A percentile compares a stretch with the other conserved stretches of the same genome.
Evolutionary conservation across 345 rosid species (phyloP).

Genomic region (Eucalyptus leucophloia): DNA sequence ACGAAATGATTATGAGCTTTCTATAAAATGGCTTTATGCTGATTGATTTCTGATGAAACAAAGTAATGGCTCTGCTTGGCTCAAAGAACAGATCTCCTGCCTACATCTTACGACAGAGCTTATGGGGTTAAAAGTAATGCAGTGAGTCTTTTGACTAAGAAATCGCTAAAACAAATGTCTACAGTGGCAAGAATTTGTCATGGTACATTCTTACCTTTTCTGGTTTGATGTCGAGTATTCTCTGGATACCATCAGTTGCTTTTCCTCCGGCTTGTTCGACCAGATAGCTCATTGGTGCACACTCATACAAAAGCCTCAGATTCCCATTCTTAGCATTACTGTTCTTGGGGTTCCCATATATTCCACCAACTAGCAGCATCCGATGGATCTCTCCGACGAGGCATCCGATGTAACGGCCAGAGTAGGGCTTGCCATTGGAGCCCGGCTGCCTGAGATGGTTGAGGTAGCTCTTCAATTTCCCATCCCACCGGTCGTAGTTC

Average conservation of each 20-base stretch:
- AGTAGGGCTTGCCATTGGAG: slow-evolving; percentile 16
- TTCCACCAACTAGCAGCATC: slow-evolving; percentile 18
- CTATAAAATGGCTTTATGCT: background rate
- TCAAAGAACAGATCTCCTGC: background rate
- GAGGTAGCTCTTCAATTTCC: slow-evolving; percentile 16
- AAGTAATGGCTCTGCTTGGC: background rate
- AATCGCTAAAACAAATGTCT: background rate
- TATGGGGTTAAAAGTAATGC: background rate
- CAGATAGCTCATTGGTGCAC: slow-evolving; percentile 25
- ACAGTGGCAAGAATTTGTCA: background rate
- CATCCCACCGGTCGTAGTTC: slow-evolving; percentile 17
- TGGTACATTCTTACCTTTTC: slow-evolving; percentile 2
- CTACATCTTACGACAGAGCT: background rate
- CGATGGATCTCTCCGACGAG: slow-evolving; percentile 25
- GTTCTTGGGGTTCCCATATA: slow-evolving; percentile 20
- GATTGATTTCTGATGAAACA: background rate
- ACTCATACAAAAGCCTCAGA: slow-evolving; percentile 18
- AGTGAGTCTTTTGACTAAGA: background rate
- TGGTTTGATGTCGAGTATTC: slow-evolving; percentile 32
- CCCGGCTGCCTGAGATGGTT: slow-evolving; percentile 13
- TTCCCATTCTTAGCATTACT: slow-evolving; percentile 17
- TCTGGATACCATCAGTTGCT: slow-evolving; percentile 19
- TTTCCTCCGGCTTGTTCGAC: slow-evolving; percentile 29
- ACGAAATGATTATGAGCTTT: background rate
- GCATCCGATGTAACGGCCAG: slow-evolving; percentile 18